phyloP scores from a whole-genome alignment of 768 basidiomycete genomes.

The Leucosporidium scottii region DNA sequence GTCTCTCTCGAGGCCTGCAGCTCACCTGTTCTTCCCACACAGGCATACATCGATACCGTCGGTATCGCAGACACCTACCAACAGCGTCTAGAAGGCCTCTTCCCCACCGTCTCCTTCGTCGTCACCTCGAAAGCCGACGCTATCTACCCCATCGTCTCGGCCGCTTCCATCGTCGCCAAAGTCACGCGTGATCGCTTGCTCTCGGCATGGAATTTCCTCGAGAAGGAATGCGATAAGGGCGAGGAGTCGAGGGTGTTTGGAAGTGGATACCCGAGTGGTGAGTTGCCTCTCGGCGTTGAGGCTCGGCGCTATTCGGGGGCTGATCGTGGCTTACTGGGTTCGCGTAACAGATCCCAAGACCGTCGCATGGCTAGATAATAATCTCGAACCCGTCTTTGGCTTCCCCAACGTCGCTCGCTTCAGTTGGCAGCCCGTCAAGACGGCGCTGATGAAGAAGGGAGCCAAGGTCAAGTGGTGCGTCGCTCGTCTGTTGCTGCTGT shows the following conservation, averaged over 20 bases:
- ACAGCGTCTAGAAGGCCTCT: slow-evolving; percentile 66
- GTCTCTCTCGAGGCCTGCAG: neutral
- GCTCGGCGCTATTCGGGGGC: too few relatives aligned
- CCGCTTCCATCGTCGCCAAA: slow-evolving; percentile 96
- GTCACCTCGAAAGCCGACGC: slow-evolving; percentile 89
- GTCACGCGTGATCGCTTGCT: slow-evolving; percentile 88
- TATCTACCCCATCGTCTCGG: slow-evolving; percentile 93
- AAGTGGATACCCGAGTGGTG: slow-evolving; percentile 87
- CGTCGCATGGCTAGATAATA: slow-evolving; percentile 68
- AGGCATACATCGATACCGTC: slow-evolving; percentile 93
- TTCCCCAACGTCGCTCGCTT: slow-evolving; percentile 85
- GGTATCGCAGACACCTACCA: slow-evolving; percentile 82
- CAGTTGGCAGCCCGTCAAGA: slow-evolving; percentile 90
- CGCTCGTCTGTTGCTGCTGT: neutral
- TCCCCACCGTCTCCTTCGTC: slow-evolving; percentile 74
- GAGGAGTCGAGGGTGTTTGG: slow-evolving; percentile 47
- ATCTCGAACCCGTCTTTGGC: slow-evolving; percentile 82
- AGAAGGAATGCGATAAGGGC: slow-evolving; percentile 48
- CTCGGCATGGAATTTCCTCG: slow-evolving; percentile 67
- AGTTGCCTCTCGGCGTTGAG: slow-evolving; percentile 19
- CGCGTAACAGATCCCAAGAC: slow-evolving; percentile 74
- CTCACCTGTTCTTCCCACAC: neutral
- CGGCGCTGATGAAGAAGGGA: slow-evolving; percentile 69
- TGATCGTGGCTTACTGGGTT: neutral
- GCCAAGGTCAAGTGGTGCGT: slow-evolving; percentile 71